A percentile compares a stretch with the other conserved stretches of the same genome.
phyloP scores from a whole-genome alignment of 768 basidiomycete species.

The Lanmaoa rubissima region DNA sequence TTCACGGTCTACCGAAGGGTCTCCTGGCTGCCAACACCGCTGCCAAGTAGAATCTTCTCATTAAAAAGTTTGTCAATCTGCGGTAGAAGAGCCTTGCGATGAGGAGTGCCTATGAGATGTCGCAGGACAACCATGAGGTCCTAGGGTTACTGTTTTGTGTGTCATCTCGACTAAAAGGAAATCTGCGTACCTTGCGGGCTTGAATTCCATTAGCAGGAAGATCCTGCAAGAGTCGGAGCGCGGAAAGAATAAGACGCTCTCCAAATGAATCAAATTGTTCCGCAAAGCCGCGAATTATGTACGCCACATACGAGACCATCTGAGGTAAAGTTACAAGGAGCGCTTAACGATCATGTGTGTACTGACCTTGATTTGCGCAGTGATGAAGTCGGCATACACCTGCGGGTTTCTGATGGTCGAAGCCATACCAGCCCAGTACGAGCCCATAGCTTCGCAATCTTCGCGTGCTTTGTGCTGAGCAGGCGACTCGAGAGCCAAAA shows the following conservation, averaged over 20 bases:
- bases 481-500: slow-evolving; percentile 74
- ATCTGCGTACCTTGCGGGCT: slow-evolving; percentile 64
- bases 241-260: slow-evolving; percentile 75
- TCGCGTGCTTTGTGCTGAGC: slow-evolving; percentile 77
- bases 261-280: slow-evolving; percentile 71
- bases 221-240: slow-evolving; percentile 88
- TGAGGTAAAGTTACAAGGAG: slow-evolving; percentile 30
- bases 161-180: neutral
- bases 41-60: slow-evolving; percentile 86
- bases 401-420: slow-evolving; percentile 67
- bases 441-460: slow-evolving; percentile 78
- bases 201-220: slow-evolving; percentile 84
- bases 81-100: slow-evolving; percentile 73
- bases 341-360: neutral
- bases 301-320: slow-evolving; percentile 92
- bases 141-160: slow-evolving; percentile 36
- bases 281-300: slow-evolving; percentile 72
- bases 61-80: slow-evolving; percentile 89
- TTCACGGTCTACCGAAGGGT: slow-evolving; percentile 59
- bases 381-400: slow-evolving; percentile 80
- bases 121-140: slow-evolving; percentile 92
- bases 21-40: slow-evolving; percentile 80
- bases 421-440: slow-evolving; percentile 81
- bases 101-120: slow-evolving; percentile 78
- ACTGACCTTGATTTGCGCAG: slow-evolving; percentile 84